Conservation (phyloP, 164 flowering plant species). For the Kingdonia uniflora region DNA sequence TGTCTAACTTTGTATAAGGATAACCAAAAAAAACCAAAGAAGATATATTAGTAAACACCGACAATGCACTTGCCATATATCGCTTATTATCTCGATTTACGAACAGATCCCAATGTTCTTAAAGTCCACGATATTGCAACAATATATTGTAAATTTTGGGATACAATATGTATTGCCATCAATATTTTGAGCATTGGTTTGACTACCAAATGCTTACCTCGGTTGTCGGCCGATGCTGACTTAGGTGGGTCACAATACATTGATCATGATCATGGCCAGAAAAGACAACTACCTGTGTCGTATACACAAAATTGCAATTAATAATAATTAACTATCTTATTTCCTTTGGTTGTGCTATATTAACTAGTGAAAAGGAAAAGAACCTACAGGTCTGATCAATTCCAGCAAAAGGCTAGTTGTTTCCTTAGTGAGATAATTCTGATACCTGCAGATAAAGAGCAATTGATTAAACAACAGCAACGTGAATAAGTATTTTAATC, state of each 20-base stretch:
- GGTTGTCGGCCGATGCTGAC: constrained; percentile 35
- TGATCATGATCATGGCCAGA: constrained; percentile 99
- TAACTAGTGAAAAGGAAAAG: constrained; percentile 2
- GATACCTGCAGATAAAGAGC: constrained; percentile 48
- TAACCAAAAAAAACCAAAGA: no score
- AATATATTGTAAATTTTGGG: no score
- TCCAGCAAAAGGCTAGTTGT: constrained; percentile 48
- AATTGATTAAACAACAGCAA: constrained; percentile 1
- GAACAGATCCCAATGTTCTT: no score
- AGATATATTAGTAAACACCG: no score
- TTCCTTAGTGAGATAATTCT: constrained; percentile 71
- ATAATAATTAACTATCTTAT: not conserved
- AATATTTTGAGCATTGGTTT: no score
- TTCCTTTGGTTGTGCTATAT: not conserved
- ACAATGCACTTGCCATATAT: no score
- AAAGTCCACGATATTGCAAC: no score
- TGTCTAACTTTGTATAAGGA: no score
- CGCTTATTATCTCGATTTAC: no score
- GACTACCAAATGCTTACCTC: constrained; percentile 40
- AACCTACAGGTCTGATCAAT: constrained; percentile 61
- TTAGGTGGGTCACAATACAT: constrained; percentile 57
- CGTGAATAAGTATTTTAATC: no score
- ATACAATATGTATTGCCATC: no score
- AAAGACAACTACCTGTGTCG: constrained; percentile 52
- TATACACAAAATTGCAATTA: constrained; percentile 6